A percentile compares a stretch with the other conserved stretches of the same genome.
Evolutionary conservation across 768 basidiomycete genomes (phyloP).

Genomic region (Hygrophorus pudorinus): DNA sequence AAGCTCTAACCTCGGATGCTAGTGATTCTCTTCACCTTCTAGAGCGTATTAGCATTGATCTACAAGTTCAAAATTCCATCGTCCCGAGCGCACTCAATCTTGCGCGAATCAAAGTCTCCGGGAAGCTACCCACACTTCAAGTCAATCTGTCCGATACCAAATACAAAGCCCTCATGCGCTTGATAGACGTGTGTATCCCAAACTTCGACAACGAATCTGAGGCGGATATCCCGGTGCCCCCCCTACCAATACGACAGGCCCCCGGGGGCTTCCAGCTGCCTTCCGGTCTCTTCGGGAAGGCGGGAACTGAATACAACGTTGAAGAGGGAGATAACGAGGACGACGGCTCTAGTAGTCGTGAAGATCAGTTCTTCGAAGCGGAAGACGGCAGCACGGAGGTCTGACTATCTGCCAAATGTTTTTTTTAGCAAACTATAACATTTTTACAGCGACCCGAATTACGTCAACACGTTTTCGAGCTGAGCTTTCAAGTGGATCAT

Average conservation of each 20-base stretch:
- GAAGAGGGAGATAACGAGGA: constrained; percentile 45
- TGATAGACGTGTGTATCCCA: constrained; percentile 87
- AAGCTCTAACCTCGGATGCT: constrained; percentile 56
- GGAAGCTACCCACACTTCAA: constrained; percentile 77
- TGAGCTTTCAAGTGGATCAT: constrained; percentile 80
- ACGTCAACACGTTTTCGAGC: constrained; percentile 61
- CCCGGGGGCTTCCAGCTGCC: constrained; percentile 40
- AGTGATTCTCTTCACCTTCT: constrained; percentile 70
- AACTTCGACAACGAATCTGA: constrained; percentile 48
- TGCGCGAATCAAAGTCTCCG: constrained; percentile 83
- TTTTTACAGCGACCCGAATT: constrained; percentile 28
- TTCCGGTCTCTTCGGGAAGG: constrained; percentile 41
- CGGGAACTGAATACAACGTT: constrained; percentile 58
- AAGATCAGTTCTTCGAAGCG: constrained; percentile 66
- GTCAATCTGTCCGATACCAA: constrained; percentile 88
- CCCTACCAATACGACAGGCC: constrained; percentile 15
- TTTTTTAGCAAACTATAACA: not conserved
- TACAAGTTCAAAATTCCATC: constrained; percentile 88
- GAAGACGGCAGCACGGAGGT: constrained; percentile 52
- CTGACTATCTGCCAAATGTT: constrained; percentile 1
- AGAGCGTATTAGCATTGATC: constrained; percentile 84
- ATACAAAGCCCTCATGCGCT: constrained; percentile 85
- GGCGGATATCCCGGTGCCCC: constrained; percentile 9
- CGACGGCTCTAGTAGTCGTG: constrained; percentile 22
- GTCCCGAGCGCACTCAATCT: constrained; percentile 75